Evolutionary conservation across 2,329 filamentous ascomycete species (phyloP).

Genomic region (Sclerotinia subarctica): DNA sequence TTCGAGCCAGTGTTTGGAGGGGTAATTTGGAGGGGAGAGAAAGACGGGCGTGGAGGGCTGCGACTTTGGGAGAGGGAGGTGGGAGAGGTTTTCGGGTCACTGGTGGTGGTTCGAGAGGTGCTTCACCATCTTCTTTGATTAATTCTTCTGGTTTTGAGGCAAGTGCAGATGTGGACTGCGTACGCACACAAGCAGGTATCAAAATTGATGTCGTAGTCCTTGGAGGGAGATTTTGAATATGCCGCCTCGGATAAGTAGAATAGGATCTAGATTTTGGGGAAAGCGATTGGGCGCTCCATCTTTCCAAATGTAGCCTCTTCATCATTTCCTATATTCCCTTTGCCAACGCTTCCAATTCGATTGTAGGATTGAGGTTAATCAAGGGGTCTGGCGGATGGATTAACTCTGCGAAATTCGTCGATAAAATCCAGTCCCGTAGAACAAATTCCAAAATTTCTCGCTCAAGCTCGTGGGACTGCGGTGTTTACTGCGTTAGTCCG

Average conservation of each 20-base stretch:
- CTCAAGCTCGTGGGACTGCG: slow-evolving; percentile 18
- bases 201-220: slow-evolving; percentile 39
- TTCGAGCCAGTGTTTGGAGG: slow-evolving; percentile 78
- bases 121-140: slow-evolving; percentile 33
- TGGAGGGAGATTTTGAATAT: slow-evolving; percentile 55
- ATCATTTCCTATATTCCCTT: slow-evolving; percentile 40
- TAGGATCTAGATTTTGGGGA: slow-evolving; percentile 42
- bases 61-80: slow-evolving; percentile 74
- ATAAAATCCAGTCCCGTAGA: background rate
- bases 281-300: slow-evolving; percentile 60
- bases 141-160: slow-evolving; percentile 25
- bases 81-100: background rate
- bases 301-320: slow-evolving; percentile 60
- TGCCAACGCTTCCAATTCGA: slow-evolving; percentile 21
- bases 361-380: slow-evolving; percentile 2
- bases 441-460: slow-evolving; percentile 23
- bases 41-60: slow-evolving; percentile 87
- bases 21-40: slow-evolving; percentile 78
- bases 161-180: slow-evolving; percentile 26
- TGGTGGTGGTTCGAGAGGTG: background rate
- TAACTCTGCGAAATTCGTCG: slow-evolving; percentile 2
- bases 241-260: slow-evolving; percentile 45
- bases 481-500: slow-evolving; percentile 5
- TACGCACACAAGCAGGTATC: slow-evolving; percentile 41
- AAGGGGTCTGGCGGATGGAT: slow-evolving; percentile 3